A percentile compares a stretch with the other conserved stretches of the same genome.
Conservation (phyloP, 116 monocot species). For the Iris pallida region DNA sequence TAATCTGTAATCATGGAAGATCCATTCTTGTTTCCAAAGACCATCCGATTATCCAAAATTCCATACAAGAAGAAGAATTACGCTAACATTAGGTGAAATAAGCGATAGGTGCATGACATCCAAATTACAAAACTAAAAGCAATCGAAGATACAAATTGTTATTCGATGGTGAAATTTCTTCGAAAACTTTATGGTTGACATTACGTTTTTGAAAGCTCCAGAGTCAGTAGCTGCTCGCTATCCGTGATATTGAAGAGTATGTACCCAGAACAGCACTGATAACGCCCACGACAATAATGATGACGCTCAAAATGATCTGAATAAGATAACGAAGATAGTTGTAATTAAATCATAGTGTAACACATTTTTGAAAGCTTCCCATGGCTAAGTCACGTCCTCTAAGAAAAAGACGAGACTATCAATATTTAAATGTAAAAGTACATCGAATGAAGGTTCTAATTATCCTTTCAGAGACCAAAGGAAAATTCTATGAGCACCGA, state of each 20-base stretch:
- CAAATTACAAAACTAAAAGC: no score
- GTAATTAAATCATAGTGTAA: not conserved
- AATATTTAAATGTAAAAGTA: not conserved
- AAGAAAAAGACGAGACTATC: not conserved
- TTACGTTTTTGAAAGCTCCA: no score
- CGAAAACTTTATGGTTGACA: no score
- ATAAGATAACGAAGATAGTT: not conserved
- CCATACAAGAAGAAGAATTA: no score
- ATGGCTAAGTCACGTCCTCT: not conserved
- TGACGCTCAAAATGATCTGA: slow-evolving; percentile 36
- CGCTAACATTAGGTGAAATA: no score
- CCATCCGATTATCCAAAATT: no score
- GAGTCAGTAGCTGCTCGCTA: slow-evolving; percentile 37
- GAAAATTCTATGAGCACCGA: not conserved
- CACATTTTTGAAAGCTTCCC: not conserved
- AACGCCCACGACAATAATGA: slow-evolving; percentile 35
- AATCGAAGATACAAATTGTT: no score
- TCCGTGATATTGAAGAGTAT: slow-evolving; percentile 43
- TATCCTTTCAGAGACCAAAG: not conserved
- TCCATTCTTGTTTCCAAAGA: no score
- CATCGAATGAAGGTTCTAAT: not conserved
- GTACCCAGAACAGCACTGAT: slow-evolving; percentile 50
- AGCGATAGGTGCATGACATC: no score
- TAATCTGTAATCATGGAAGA: no score
- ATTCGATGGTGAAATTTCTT: no score